Evolutionary conservation across 257 asterid species (phyloP).

Genomic region (Solanum paucissectum): DNA sequence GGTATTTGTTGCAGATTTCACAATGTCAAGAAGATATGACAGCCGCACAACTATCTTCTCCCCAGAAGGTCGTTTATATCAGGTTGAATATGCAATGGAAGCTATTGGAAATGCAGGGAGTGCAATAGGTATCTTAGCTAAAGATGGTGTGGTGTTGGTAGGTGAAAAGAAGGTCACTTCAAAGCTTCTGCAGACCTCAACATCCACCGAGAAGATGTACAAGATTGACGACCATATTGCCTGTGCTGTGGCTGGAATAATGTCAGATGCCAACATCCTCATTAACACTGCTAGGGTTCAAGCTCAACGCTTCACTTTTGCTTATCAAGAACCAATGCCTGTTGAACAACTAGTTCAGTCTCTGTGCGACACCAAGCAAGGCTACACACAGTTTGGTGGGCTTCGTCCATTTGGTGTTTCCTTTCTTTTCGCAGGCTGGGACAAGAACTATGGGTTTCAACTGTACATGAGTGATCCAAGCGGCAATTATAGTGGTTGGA

Average conservation of each 20-base stretch:
- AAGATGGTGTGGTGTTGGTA: slow-evolving; percentile 8
- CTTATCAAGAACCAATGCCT: slow-evolving; percentile 12
- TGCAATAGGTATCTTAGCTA: slow-evolving; percentile 6
- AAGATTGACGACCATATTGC: slow-evolving; percentile 14
- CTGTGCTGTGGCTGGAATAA: slow-evolving; percentile 12
- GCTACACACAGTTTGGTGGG: slow-evolving; percentile 15
- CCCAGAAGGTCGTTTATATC: slow-evolving; percentile 13
- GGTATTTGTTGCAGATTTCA: background rate
- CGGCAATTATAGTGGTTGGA: slow-evolving; percentile 9
- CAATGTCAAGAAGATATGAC: slow-evolving; percentile 8
- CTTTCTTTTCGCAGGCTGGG: slow-evolving; percentile 10
- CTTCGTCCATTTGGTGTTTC: slow-evolving; percentile 17
- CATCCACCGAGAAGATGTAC: slow-evolving; percentile 13
- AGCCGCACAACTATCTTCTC: slow-evolving; percentile 12
- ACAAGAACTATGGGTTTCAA: slow-evolving; percentile 10
- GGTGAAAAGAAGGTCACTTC: slow-evolving; percentile 13
- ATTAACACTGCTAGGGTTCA: slow-evolving; percentile 11
- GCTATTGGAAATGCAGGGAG: slow-evolving; percentile 14
- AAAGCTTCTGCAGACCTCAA: slow-evolving; percentile 10
- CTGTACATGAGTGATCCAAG: slow-evolving; percentile 13
- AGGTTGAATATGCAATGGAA: slow-evolving; percentile 16
- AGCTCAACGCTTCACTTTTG: slow-evolving; percentile 4
- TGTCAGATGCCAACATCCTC: slow-evolving; percentile 14
- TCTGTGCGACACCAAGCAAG: slow-evolving; percentile 11
- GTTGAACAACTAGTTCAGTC: slow-evolving; percentile 13